These are phyloP conservation scores for Starmerella stigmatis DNA, from an alignment of 805 yeast genomes.

Conservation along the genomic window DNA sequence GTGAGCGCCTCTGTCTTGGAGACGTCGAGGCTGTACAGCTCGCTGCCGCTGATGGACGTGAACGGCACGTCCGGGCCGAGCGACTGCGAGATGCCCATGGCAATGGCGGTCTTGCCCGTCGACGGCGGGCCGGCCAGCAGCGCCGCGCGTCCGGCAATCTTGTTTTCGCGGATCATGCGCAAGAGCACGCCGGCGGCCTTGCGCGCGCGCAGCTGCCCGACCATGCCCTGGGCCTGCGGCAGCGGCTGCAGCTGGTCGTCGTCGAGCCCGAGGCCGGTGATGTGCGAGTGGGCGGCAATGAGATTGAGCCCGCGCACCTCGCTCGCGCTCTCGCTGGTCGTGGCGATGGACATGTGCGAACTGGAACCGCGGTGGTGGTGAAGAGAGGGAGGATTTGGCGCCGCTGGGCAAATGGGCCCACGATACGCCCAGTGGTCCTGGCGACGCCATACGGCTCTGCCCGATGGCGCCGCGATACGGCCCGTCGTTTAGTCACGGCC, in stretches of 20 bases:
- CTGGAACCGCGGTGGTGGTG: not conserved
- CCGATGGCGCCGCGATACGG: not conserved
- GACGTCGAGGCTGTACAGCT: constrained; percentile 80
- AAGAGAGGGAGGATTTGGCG: no score
- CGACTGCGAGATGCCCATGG: constrained; percentile 60
- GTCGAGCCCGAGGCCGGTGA: constrained; percentile 92
- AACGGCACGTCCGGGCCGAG: constrained; percentile 75
- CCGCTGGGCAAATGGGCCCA: no score
- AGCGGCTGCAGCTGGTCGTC: constrained; percentile 71
- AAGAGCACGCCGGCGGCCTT: constrained; percentile 91
- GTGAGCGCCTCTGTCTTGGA: constrained; percentile 93
- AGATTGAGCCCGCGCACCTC: constrained; percentile 57
- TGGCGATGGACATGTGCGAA: constrained; percentile 30
- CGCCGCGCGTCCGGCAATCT: constrained; percentile 94
- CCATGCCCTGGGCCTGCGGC: constrained; percentile 84
- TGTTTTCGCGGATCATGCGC: constrained; percentile 86
- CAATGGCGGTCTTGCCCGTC: constrained; percentile 97
- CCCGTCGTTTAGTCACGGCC: no score
- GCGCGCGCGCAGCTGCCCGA: constrained; percentile 90
- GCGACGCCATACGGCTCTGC: not conserved
- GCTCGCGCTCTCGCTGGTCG: constrained; percentile 35
- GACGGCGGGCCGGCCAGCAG: constrained; percentile 96
- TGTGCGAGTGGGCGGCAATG: constrained; percentile 97
- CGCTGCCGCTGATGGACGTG: constrained; percentile 90
- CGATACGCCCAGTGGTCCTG: no score